Evolutionary conservation across 2,329 filamentous ascomycete genomes (phyloP), one percentile per base, ranked within the genome.

Genomic region (Lecanoromycetidae sp.): DNA sequence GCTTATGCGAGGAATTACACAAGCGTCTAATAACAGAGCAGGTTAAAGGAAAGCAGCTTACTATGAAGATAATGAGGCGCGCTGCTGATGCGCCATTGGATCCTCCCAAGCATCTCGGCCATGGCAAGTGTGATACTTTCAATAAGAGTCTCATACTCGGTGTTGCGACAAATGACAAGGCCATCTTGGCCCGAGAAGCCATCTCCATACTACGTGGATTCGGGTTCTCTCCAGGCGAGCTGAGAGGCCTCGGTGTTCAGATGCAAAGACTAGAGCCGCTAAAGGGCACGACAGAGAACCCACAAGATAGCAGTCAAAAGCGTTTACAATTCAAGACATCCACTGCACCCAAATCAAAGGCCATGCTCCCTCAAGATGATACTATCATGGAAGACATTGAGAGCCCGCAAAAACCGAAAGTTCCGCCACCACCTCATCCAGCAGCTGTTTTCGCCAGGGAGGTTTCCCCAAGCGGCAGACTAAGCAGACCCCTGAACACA

Each of bases 121-220:
- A 96, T 63, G 91, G 91, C 1, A 90, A 87, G 64, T 98, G 91
- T 59, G 91, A 98, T 60, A 84, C 80, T 0, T 93, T 88, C 69
- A 96, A 87, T 68, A 96, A 93, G 63, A 94, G 87, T 56, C 64
- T 82, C 7, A 62, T 79, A 1, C 81, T 98, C 51, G 88, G 90
- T 1, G 78, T 95, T 13, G 80, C 88, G 3, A 96, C 90, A 0
- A 83, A 93, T 60, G 75, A 79, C 43, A 74, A 76, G 23, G 77
- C 82, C 23, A 63, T 76, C 1, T 74, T 96, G 32, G 79, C 79
- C 0, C 87, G 83, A 59, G 88, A 96, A 63, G 84, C 87, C 0
- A 71, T 94, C n/a, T 80, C 82, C 0, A 83, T 95, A 43, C 66
- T 98, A 46, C 80, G 83, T 45, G 80, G 82, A 2, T 90, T 85